Evolutionary conservation across 1,284 basidiomycete genomes (phyloP), one percentile per base, ranked within the genome.

Genomic region (Violaceomyces palustris): DNA sequence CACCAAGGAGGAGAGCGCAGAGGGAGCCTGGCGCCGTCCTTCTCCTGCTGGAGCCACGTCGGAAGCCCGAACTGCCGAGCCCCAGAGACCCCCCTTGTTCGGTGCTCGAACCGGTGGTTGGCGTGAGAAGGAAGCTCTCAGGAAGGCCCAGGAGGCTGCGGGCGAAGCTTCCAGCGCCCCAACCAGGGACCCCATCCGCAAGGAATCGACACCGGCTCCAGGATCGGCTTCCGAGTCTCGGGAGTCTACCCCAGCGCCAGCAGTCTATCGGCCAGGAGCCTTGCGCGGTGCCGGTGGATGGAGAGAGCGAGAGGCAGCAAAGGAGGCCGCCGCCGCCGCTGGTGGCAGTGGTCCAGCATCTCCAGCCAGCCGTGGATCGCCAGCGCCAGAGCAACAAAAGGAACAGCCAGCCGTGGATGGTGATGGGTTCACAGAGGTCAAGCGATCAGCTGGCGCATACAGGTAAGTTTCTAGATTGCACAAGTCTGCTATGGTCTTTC

Each of bases 381-480:
- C 39, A 15, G 23, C 8, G 15, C 5, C 28, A n/a, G 28, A 21
- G 18, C 15, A 31, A 22, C 8, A 22, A 8, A 14, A 8, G 32
- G 19, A 24, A 22, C 19, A n/a, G 21, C 17, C 15, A 18, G 35
- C 14, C 4, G 34, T 10, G 4, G 19, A 50, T 43, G 47, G 47
- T 39, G 60, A 63, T 24, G 60, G 60, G 10, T 63, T 63, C 43
- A 63, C 60, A 29, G 53, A 54, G 34, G 56, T 63, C 44, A 53
- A 57, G 45, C 53, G 52, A 29, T 35, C 33, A 10, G 22, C 32
- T 21, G 45, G 23, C 35, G 51, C 42, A 35, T 54, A 54, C 45
- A 40, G 33, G 15, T 7, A 15, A 11, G 22, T 25, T 38, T 21
- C 28, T n/a, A n/a, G n/a, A n/a, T n/a, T n/a, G n/a, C n/a, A n/a